A percentile compares a stretch with the other conserved stretches of the same genome.
Evolutionary conservation across 805 yeast species (phyloP).

Genomic region (Wickerhamiella lipophila): DNA sequence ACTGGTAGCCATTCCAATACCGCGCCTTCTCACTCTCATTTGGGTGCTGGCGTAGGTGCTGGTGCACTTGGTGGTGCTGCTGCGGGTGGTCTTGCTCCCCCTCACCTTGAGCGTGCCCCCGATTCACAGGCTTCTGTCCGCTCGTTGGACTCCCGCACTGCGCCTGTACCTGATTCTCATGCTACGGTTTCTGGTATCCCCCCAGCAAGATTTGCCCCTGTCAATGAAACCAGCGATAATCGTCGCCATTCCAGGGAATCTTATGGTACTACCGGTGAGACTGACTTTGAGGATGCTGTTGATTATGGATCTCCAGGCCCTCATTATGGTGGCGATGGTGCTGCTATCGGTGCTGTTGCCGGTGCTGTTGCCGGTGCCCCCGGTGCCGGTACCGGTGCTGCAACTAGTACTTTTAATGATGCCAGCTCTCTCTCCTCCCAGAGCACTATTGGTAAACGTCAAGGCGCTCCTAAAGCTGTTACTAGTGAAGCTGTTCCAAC

Average conservation of each 20-base stretch:
- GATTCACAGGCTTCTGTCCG: not conserved
- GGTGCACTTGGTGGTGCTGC: not conserved
- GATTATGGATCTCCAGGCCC: conserved; percentile 4
- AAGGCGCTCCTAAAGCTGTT: not conserved
- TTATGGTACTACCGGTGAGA: conserved; percentile 7
- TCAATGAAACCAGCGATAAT: not conserved
- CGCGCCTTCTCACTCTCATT: not conserved
- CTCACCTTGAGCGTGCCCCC: not conserved
- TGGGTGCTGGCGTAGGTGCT: not conserved
- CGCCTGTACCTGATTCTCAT: conserved; percentile 8
- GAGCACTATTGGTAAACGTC: conserved; percentile 10
- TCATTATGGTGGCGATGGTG: not conserved
- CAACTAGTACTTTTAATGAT: not conserved
- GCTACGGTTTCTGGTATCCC: conserved; percentile 7
- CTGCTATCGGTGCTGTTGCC: not conserved
- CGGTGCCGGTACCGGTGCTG: not conserved
- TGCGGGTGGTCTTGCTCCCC: not conserved
- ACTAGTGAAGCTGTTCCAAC: not conserved
- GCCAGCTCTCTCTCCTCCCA: conserved; percentile 3
- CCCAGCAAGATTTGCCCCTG: not conserved
- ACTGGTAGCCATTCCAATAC: not conserved
- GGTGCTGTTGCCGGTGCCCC: no score
- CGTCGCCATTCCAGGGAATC: conserved; percentile 7
- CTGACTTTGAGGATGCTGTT: conserved; percentile 11
- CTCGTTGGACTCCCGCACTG: conserved; percentile 11